A percentile compares a stretch with the other conserved stretches of the same genome.
Evolutionary conservation across 306 rosid genomes (phyloP).

Genomic region (Trichosanthes cucumerina): DNA sequence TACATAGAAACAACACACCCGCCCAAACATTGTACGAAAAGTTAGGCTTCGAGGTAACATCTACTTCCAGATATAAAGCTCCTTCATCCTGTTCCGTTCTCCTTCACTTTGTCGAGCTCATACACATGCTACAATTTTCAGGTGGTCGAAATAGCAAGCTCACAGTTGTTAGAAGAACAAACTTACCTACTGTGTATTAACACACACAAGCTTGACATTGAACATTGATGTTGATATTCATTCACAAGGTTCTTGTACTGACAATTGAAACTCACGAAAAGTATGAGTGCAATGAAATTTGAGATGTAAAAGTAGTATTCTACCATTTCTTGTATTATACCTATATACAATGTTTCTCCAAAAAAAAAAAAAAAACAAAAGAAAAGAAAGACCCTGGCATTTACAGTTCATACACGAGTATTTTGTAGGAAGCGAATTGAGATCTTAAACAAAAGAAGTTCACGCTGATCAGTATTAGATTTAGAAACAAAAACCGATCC

Average conservation of each 20-base stretch:
- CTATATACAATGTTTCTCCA: background rate
- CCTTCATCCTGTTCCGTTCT: background rate
- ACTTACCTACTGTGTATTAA: constrained; percentile 55
- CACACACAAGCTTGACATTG: constrained; percentile 18
- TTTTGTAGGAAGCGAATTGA: background rate
- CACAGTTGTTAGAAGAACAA: constrained; percentile 38
- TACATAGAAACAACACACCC: constrained; percentile 41
- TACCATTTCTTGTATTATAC: background rate
- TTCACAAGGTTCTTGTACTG: background rate
- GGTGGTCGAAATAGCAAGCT: constrained; percentile 52
- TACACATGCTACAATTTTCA: constrained; percentile 15
- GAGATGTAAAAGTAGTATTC: background rate
- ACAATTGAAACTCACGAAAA: background rate
- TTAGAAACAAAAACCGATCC: background rate
- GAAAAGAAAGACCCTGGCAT: background rate
- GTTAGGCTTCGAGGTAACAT: constrained; percentile 75
- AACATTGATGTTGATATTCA: background rate
- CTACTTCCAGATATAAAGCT: background rate
- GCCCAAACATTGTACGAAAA: constrained; percentile 55
- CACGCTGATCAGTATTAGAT: background rate
- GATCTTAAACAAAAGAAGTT: background rate
- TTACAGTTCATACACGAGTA: background rate
- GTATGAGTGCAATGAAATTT: background rate
- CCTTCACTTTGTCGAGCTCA: constrained; percentile 9
- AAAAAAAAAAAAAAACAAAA: background rate